Conservation (phyloP, 192 early-diverging fungal genomes). For the Podila epigama region DNA sequence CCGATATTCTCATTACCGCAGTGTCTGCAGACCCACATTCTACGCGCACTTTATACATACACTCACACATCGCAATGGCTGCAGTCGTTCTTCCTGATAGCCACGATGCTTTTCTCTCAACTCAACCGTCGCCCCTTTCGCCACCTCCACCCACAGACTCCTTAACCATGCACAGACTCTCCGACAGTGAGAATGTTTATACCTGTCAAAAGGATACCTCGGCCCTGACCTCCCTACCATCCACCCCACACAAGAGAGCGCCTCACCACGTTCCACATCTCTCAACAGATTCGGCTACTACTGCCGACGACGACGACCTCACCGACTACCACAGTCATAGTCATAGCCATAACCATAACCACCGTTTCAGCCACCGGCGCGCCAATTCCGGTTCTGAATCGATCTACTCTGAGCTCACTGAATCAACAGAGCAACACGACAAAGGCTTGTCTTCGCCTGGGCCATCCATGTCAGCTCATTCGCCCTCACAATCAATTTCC, state of each 20-base stretch:
- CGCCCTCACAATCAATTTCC: not conserved
- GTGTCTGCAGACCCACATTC: too few relatives aligned
- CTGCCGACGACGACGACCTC: conserved; percentile 27
- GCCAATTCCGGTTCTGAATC: conserved; percentile 19
- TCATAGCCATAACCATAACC: too few relatives aligned
- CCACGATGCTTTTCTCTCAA: not conserved
- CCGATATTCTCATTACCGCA: too few relatives aligned
- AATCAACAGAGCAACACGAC: not conserved
- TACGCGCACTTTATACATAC: too few relatives aligned
- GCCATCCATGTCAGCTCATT: conserved; percentile 7
- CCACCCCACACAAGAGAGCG: not conserved
- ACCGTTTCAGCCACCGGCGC: conserved; percentile 16
- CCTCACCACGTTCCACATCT: conserved; percentile 20
- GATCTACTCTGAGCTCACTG: conserved; percentile 8
- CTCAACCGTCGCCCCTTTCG: not conserved
- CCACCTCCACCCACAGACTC: not conserved
- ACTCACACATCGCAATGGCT: too few relatives aligned
- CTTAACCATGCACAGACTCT: not conserved
- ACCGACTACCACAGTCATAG: conserved; percentile 13
- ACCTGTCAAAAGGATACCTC: too few relatives aligned
- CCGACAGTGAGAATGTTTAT: too few relatives aligned
- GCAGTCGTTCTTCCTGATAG: not conserved
- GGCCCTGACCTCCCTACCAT: not conserved
- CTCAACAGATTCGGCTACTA: conserved; percentile 12
- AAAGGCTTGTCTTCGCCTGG: not conserved